Evolutionary conservation across 345 rosid species (phyloP).

Genomic region (Viola odorata): DNA sequence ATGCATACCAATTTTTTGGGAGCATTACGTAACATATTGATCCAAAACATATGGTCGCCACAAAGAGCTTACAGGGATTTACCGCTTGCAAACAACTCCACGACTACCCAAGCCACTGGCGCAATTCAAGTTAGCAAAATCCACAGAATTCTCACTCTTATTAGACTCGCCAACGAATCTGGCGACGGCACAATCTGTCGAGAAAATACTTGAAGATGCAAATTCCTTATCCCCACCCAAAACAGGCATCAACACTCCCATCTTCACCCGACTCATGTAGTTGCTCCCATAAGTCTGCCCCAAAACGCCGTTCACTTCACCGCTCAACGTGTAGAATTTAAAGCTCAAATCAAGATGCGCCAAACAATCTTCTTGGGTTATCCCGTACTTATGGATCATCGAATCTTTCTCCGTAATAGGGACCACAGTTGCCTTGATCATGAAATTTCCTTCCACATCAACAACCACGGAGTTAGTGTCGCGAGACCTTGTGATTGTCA

Average conservation of each 20-base stretch:
- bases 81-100: slow-evolving; percentile 32
- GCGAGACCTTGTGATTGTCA: slow-evolving; percentile 31
- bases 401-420: slow-evolving; percentile 28
- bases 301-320: slow-evolving; percentile 42
- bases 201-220: slow-evolving; percentile 38
- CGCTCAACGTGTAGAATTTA: slow-evolving; percentile 41
- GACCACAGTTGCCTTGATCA: slow-evolving; percentile 20
- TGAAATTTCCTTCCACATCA: slow-evolving; percentile 36
- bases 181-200: slow-evolving; percentile 36
- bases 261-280: slow-evolving; percentile 47
- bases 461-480: slow-evolving; percentile 33
- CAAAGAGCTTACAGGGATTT: background rate
- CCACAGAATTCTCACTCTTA: background rate
- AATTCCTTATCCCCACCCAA: slow-evolving; percentile 52
- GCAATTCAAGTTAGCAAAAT: slow-evolving; percentile 15
- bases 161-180: slow-evolving; percentile 17
- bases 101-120: slow-evolving; percentile 10
- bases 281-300: slow-evolving; percentile 47
- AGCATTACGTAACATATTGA: too few relatives aligned
- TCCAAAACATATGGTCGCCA: too few relatives aligned
- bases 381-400: slow-evolving; percentile 23
- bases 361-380: slow-evolving; percentile 49
- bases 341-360: slow-evolving; percentile 61
- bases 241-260: slow-evolving; percentile 55
- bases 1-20: too few relatives aligned